A percentile compares a stretch with the other conserved stretches of the same genome.
Evolutionary conservation across 1,284 basidiomycete species (phyloP).

Genomic region (Cutaneotrichosporon daszewskae): DNA sequence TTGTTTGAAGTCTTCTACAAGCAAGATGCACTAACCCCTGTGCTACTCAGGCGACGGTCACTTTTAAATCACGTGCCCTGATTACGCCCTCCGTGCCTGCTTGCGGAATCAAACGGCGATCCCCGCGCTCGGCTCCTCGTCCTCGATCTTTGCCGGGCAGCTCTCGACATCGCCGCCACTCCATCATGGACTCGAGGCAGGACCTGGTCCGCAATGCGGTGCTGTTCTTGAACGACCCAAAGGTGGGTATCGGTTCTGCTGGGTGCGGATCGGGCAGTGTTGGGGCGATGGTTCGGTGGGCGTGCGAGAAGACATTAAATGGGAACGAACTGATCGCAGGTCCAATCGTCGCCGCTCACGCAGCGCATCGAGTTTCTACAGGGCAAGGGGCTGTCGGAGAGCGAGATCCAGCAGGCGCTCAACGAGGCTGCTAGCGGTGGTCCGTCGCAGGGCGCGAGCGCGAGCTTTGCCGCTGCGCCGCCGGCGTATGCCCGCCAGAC

Average conservation of each 20-base stretch:
- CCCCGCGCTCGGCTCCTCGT: no score
- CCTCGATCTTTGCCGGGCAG: no score
- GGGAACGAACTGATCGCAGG: conserved; percentile 29
- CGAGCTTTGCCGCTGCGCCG: conserved; percentile 24
- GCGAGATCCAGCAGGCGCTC: conserved; percentile 84
- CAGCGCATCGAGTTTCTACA: conserved; percentile 90
- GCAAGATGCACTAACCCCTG: no score
- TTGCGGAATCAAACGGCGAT: no score
- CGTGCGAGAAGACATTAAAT: no score
- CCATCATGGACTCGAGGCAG: conserved; percentile 48
- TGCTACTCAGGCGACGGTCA: no score
- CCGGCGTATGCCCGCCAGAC: conserved; percentile 35
- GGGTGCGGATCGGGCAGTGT: background rate
- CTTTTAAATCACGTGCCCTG: no score
- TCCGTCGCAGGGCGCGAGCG: conserved; percentile 1
- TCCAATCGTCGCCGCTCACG: conserved; percentile 63
- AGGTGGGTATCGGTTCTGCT: conserved; percentile 22
- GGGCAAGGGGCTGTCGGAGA: conserved; percentile 76
- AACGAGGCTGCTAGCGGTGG: conserved; percentile 52
- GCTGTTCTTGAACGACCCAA: conserved; percentile 64
- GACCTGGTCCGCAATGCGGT: conserved; percentile 75
- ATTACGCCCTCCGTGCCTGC: no score
- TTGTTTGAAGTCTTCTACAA: no score
- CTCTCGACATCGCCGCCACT: no score
- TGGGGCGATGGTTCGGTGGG: background rate